Evolutionary conservation across 805 yeast species (phyloP).

Genomic region (Ogataea ganodermae): DNA sequence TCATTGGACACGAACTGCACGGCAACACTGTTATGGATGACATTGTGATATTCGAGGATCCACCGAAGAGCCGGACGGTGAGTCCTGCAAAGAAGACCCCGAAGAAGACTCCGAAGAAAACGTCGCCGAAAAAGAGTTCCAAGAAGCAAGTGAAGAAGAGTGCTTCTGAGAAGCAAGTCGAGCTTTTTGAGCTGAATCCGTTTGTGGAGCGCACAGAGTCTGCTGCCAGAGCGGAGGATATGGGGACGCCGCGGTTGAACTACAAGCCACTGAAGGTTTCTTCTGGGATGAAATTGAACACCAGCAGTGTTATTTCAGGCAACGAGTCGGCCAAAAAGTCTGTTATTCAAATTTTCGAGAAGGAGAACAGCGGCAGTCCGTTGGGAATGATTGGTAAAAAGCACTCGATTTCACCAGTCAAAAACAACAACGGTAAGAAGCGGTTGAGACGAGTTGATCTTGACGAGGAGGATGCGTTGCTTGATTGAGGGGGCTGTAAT

Average conservation of each 20-base stretch:
- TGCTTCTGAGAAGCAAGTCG: constrained; percentile 12
- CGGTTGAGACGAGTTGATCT: constrained; percentile 22
- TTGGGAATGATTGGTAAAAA: constrained; percentile 10
- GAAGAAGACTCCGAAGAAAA: constrained; percentile 15
- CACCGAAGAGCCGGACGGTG: neutral
- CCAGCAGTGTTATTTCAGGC: neutral
- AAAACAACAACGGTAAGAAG: constrained; percentile 17
- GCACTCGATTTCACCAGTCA: constrained; percentile 21
- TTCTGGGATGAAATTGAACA: constrained; percentile 3
- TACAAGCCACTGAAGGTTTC: constrained; percentile 3
- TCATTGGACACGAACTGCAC: constrained; percentile 5
- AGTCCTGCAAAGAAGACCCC: constrained; percentile 8
- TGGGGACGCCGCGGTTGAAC: constrained; percentile 5
- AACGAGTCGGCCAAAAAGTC: neutral
- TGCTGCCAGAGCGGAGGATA: neutral
- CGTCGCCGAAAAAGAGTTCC: constrained; percentile 16
- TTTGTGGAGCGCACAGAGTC: constrained; percentile 2
- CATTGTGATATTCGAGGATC: constrained; percentile 17
- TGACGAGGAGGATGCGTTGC: constrained; percentile 20
- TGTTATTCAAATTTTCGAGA: constrained; percentile 2
- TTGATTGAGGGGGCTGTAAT: constrained; percentile 20
- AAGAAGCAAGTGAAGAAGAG: constrained; percentile 6
- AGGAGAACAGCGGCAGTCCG: constrained; percentile 10
- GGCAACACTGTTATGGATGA: constrained; percentile 13
- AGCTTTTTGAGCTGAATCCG: constrained; percentile 13